A percentile compares a stretch with the other conserved stretches of the same genome.
Conservation (phyloP, 148 eudicot genomes). For the Diospyros lotus region DNA sequence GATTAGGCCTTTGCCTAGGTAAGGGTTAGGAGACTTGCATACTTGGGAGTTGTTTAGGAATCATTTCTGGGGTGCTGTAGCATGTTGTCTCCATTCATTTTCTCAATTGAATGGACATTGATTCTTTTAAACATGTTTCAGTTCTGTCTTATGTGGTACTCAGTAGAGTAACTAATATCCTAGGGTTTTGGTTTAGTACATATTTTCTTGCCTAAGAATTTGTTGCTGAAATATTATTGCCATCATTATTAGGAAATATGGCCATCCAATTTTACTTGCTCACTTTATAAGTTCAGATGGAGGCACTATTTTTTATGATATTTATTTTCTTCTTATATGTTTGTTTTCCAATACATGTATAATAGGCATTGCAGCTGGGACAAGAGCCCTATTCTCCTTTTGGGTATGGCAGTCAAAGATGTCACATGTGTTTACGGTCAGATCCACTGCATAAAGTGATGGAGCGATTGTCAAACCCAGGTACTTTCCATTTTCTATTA, state of each 20-base stretch:
- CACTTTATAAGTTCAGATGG: not conserved
- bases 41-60: not conserved
- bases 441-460: conserved; percentile 51
- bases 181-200: not conserved
- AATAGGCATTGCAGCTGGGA: conserved; percentile 55
- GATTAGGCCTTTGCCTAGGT: no score
- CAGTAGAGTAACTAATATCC: not conserved
- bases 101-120: not conserved
- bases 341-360: not conserved
- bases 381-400: conserved; percentile 42
- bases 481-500: conserved; percentile 16
- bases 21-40: not conserved
- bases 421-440: conserved; percentile 57
- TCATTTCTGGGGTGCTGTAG: not conserved
- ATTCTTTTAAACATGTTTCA: conserved; percentile 1
- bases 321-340: not conserved
- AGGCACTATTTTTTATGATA: not conserved
- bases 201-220: not conserved
- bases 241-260: not conserved
- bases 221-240: not conserved
- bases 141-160: not conserved
- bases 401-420: conserved; percentile 40
- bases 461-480: conserved; percentile 56
- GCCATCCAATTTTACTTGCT: not conserved
- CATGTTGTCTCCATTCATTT: not conserved